phyloP scores from a whole-genome alignment of 2,329 filamentous ascomycete genomes.

The Paecilomyces variotii region DNA sequence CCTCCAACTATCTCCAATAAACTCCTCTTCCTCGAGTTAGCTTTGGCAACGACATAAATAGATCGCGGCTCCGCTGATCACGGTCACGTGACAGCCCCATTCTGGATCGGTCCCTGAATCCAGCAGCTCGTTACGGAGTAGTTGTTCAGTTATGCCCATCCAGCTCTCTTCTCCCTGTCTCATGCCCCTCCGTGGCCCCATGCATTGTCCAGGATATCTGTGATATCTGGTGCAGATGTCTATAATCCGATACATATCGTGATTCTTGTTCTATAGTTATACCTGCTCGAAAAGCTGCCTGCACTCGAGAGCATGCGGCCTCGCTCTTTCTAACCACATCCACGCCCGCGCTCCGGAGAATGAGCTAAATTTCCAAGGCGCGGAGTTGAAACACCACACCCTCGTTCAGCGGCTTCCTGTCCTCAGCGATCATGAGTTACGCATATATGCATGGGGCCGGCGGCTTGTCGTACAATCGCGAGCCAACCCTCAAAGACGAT shows the following conservation, averaged over 20 bases:
- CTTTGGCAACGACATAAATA: neutral
- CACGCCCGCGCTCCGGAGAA: neutral
- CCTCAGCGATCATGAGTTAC: conserved; percentile 24
- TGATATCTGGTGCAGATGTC: neutral
- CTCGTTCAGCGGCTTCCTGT: conserved; percentile 5
- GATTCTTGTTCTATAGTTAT: neutral
- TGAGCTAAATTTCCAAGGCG: neutral
- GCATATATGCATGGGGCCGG: conserved; percentile 20
- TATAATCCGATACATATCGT: neutral
- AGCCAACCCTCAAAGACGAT: neutral
- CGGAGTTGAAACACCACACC: neutral
- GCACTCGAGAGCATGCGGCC: neutral
- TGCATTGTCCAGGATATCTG: neutral
- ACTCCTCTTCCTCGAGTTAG: neutral
- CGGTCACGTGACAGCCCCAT: neutral
- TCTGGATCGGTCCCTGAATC: neutral
- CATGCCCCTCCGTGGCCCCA: neutral
- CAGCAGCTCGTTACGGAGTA: neutral
- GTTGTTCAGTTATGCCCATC: neutral
- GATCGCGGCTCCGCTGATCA: neutral
- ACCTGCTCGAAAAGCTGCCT: neutral
- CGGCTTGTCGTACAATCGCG: conserved; percentile 4
- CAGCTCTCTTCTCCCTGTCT: neutral
- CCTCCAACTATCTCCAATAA: too few relatives aligned
- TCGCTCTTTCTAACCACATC: neutral